Evolutionary conservation across 768 basidiomycete species (phyloP).

Genomic region (Pleurotus sapidus): DNA sequence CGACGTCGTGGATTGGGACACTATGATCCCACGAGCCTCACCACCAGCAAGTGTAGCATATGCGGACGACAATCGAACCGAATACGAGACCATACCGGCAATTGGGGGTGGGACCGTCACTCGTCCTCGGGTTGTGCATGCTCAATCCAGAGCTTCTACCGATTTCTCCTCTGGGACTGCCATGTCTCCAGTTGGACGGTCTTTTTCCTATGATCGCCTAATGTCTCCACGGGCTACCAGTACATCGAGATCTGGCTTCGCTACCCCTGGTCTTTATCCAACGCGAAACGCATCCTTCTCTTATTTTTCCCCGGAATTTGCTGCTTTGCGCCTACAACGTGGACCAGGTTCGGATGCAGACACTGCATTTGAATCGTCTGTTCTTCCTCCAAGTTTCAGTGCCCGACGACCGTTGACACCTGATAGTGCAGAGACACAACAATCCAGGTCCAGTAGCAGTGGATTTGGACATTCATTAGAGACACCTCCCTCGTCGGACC

Average conservation of each 20-base stretch:
- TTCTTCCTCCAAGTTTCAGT: not conserved
- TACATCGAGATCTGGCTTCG: slow-evolving; percentile 18
- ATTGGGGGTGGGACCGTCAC: slow-evolving; percentile 89
- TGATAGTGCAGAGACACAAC: slow-evolving; percentile 48
- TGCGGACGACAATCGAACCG: slow-evolving; percentile 44
- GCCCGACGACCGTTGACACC: slow-evolving; percentile 40
- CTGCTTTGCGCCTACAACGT: not conserved
- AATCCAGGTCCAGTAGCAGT: slow-evolving; percentile 46
- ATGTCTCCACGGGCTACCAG: slow-evolving; percentile 6
- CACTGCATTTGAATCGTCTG: not conserved
- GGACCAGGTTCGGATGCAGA: not conserved
- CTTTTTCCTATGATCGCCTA: slow-evolving; percentile 13
- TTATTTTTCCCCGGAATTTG: slow-evolving; percentile 4
- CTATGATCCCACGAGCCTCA: slow-evolving; percentile 43
- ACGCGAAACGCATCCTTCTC: not conserved
- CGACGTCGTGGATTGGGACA: slow-evolving; percentile 72
- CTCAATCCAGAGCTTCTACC: slow-evolving; percentile 72
- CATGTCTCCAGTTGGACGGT: slow-evolving; percentile 13
- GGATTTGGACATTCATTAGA: slow-evolving; percentile 36
- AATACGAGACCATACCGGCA: slow-evolving; percentile 88
- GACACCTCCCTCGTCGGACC: slow-evolving; percentile 42
- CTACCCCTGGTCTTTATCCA: slow-evolving; percentile 14
- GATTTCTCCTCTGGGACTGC: slow-evolving; percentile 22
- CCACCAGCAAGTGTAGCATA: slow-evolving; percentile 37
- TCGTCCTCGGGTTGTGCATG: slow-evolving; percentile 81